Conservation (phyloP, 2,329 filamentous ascomycete genomes). For the Trichoderma pleuroti region DNA sequence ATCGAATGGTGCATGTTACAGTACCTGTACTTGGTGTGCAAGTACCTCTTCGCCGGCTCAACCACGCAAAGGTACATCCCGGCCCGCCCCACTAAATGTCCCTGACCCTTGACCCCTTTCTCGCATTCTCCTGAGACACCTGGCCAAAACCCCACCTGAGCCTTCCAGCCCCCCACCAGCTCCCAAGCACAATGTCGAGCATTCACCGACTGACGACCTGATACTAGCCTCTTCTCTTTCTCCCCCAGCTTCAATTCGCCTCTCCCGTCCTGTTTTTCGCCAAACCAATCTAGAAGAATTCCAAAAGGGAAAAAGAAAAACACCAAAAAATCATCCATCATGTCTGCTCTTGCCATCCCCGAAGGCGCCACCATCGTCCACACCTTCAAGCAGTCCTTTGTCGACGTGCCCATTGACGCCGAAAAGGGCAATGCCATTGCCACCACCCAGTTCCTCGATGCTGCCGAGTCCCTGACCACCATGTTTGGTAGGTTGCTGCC, state of each 20-base stretch:
- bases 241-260: background rate
- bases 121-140: background rate
- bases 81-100: background rate
- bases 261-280: background rate
- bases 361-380: slow-evolving; percentile 78
- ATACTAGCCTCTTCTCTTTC: background rate
- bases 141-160: slow-evolving; percentile 11
- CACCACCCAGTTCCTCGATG: slow-evolving; percentile 86
- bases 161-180: slow-evolving; percentile 13
- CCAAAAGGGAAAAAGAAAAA: background rate
- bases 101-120: slow-evolving; percentile 9
- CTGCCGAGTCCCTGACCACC: slow-evolving; percentile 78
- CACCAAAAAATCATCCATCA: slow-evolving; percentile 27
- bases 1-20: background rate
- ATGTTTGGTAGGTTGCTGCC: slow-evolving; percentile 68
- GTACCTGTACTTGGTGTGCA: background rate
- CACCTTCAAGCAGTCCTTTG: slow-evolving; percentile 78
- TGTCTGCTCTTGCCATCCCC: slow-evolving; percentile 53
- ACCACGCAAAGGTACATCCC: background rate
- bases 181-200: slow-evolving; percentile 4
- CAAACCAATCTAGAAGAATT: background rate
- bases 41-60: background rate
- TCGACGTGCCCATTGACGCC: slow-evolving; percentile 72
- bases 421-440: slow-evolving; percentile 72
- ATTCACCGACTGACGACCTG: slow-evolving; percentile 13